These are phyloP conservation scores for Conringia planisiliqua DNA, from an alignment of 345 rosid species.

Conservation along the genomic window DNA sequence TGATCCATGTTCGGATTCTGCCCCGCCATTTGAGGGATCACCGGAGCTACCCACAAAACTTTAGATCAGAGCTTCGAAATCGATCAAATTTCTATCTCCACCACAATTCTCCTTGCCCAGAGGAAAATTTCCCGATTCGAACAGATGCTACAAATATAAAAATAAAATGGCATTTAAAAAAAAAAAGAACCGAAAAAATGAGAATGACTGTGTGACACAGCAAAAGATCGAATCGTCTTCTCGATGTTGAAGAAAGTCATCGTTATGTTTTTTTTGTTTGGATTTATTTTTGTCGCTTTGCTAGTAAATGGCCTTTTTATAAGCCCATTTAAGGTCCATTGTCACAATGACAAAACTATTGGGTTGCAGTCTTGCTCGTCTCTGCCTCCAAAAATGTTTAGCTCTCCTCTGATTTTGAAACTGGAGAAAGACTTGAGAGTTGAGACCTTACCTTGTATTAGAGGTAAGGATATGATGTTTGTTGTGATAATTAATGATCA, in stretches of 20 bases:
- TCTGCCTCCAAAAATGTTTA: too few relatives aligned
- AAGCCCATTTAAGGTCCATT: neutral
- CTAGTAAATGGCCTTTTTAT: constrained; percentile 1
- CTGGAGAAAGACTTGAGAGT: too few relatives aligned
- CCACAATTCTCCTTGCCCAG: constrained; percentile 24
- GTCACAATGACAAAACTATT: too few relatives aligned
- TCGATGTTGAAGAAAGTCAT: neutral
- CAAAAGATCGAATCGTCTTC: constrained; percentile 1
- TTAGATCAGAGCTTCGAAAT: constrained; percentile 12
- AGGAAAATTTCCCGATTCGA: constrained; percentile 20
- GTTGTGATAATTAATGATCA: too few relatives aligned
- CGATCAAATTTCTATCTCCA: constrained; percentile 28
- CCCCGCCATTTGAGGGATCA: constrained; percentile 43
- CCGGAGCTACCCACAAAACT: constrained; percentile 7
- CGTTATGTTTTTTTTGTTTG: neutral
- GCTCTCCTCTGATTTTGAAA: too few relatives aligned
- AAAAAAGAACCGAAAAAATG: neutral
- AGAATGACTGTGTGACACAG: constrained; percentile 10
- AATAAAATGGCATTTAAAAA: neutral
- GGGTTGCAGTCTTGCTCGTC: too few relatives aligned
- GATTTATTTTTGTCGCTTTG: neutral
- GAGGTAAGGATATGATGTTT: too few relatives aligned
- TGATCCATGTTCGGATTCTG: constrained; percentile 60
- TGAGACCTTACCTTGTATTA: too few relatives aligned
- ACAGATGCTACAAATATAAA: neutral